Base-by-base conservation (phyloP, 345 rosid genomes). In the Eucalyptus marginata region DNA sequence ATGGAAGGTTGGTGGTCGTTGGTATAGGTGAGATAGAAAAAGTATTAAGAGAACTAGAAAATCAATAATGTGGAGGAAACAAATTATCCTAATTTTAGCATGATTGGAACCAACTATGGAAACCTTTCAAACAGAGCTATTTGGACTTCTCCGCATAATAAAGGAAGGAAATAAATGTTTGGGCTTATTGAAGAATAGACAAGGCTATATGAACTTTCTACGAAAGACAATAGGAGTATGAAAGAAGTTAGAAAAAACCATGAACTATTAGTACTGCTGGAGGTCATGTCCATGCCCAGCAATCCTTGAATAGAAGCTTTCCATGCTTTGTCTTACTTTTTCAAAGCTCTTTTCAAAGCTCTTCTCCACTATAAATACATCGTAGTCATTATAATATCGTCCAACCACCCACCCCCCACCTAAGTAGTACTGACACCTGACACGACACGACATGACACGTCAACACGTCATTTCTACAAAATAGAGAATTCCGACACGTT, bases 401-500 rank as follows among this genome's bases (percentile, higher is more conserved):
- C 11, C 79, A 7, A 3, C 52, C 52, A 15, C 3, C 51, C 15
- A 13, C 40, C 4, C 40, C 40, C 40, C 40, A 49, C 50, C 10
- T 47, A 13, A 4, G 50, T 49, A 49, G 5, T 0, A 49, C 0
- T 0, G 1, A 13, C 50, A 40, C 4, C 4, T 4, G 43, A 40
- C 5, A 40, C 43, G 5, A 49, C 13, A 11, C 5, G 12, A 49
- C 36, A 36, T 36, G 36, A 36, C 49, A 12, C 14, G 1, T 47
- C 2, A 4, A 49, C 5, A 49, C 5, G 1, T 49, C 4, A 0
- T 49, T 4, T 49, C 0, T 49, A 0, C 11, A 49, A 49, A 4
- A 49, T 47, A 12, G 1, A 13, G 2, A 49, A 12, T 49, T 49
- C 10, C 10, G 3, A 36, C 36, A 36, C 36, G 36, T 36, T 36